Evolutionary conservation across 2,329 filamentous ascomycete species (phyloP).

Genomic region (Dothideomycetidae sp.): DNA sequence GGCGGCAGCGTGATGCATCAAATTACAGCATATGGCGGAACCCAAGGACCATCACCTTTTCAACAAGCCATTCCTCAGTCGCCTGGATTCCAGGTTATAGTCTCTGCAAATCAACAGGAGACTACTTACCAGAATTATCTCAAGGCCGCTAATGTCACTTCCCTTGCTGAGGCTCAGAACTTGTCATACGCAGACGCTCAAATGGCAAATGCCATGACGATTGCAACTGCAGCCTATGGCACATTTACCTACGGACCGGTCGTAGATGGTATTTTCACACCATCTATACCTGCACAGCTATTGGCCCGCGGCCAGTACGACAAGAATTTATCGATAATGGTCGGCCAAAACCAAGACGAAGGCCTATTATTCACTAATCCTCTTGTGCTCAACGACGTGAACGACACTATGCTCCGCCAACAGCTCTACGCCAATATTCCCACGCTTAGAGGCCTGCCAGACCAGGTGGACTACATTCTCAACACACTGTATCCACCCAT

Average conservation of each 20-base stretch:
- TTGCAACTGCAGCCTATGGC: conserved; percentile 29
- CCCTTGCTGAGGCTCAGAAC: conserved; percentile 30
- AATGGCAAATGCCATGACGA: conserved; percentile 30
- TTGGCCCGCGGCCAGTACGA: conserved; percentile 32
- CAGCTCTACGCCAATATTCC: conserved; percentile 19
- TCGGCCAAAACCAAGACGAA: conserved; percentile 32
- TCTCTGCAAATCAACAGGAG: conserved; percentile 26
- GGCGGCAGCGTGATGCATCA: conserved; percentile 42
- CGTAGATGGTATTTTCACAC: conserved; percentile 36
- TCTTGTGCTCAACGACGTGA: conserved; percentile 18
- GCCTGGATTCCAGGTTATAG: conserved; percentile 29
- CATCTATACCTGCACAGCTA: conserved; percentile 32
- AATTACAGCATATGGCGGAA: conserved; percentile 38
- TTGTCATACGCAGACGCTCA: conserved; percentile 28
- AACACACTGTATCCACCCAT: conserved; percentile 36
- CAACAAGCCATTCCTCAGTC: conserved; percentile 33
- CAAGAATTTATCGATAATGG: conserved; percentile 31
- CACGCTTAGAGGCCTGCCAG: conserved; percentile 17
- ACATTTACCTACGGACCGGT: conserved; percentile 33
- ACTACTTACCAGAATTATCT: conserved; percentile 27
- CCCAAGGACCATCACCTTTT: conserved; percentile 30
- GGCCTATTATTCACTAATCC: conserved; percentile 31
- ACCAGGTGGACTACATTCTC: conserved; percentile 28
- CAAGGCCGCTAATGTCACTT: conserved; percentile 28
- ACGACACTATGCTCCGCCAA: conserved; percentile 18